Evolutionary conservation across 768 basidiomycete genomes (phyloP), one percentile per base, ranked within the genome.

Genomic region (Xerocomellus intermedius): DNA sequence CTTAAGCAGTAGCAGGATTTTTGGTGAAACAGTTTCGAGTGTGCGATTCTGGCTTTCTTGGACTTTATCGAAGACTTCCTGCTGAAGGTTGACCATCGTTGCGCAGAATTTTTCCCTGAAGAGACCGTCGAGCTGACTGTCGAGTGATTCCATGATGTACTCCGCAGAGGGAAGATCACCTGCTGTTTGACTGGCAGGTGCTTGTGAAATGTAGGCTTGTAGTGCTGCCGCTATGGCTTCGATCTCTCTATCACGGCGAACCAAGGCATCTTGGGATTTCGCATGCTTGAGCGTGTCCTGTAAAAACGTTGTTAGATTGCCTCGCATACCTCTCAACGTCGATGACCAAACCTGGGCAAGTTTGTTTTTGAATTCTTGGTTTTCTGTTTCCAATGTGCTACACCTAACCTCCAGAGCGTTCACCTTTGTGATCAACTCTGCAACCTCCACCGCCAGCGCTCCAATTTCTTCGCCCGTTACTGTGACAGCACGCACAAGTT

Each of bases 121-220:
- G 37, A 67, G 62, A 49, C 57, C 52, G n/a, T 66, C 54, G 21
- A 71, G 62, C 2, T 65, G 57, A 33, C 58, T 52, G 21, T 59
- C 57, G 42, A 71, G 62, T 13, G 66, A 61, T 48, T 66, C 58
- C 8, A 73, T 55, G 46, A 71, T 59, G 55, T 72, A 73, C 35
- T 73, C 66, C 4, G 56, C 47, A 19, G 71, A 64, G 8, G 67
- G 69, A 44, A 68, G 53, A 37, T 64, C 52, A 19, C 50, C 44
- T 48, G 42, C 21, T 26, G 52, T 33, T 39, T 58, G 51, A 21
- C 52, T 30, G 16, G 53, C 16, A 3, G 71, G 54, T 38, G 54
- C 43, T 59, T 72, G 71, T 42, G 70, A 61, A 45, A 72, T 68
- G 35, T 62, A 72, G 30, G 71, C 70, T 41, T 65, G 66, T 9